Conservation (phyloP, 2,329 filamentous ascomycete genomes). For the Mycosphaerella sp. region DNA sequence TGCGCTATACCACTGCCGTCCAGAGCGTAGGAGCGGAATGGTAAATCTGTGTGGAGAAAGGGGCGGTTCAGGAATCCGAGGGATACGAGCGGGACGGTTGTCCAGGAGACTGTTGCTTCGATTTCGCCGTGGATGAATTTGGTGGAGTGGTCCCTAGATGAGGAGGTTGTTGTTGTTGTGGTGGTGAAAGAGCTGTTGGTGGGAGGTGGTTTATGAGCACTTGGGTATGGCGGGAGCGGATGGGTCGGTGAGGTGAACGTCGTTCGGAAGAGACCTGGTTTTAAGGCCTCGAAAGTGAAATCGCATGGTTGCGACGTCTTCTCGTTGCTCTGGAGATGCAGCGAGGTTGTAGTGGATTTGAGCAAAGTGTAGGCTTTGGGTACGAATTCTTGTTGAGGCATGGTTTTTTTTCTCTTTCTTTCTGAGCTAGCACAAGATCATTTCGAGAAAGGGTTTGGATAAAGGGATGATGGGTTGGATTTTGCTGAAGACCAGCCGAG, state of each 20-base stretch:
- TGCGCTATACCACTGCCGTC: slow-evolving; percentile 58
- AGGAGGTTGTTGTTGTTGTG: slow-evolving; percentile 20
- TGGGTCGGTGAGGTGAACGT: slow-evolving; percentile 59
- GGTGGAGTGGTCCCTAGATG: slow-evolving; percentile 31
- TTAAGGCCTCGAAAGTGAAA: slow-evolving; percentile 59
- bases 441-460: too few relatives aligned
- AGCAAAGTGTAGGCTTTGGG: slow-evolving; percentile 36
- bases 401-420: slow-evolving; percentile 5
- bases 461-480: too few relatives aligned
- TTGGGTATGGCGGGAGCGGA: slow-evolving; percentile 60
- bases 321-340: slow-evolving; percentile 42
- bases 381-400: slow-evolving; percentile 48
- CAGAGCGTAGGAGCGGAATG: slow-evolving; percentile 58
- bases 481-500: too few relatives aligned
- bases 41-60: slow-evolving; percentile 57
- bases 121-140: slow-evolving; percentile 42
- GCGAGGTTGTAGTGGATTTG: slow-evolving; percentile 24
- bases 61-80: slow-evolving; percentile 48
- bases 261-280: slow-evolving; percentile 60
- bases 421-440: too few relatives aligned
- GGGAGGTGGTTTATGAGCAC: slow-evolving; percentile 43
- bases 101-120: slow-evolving; percentile 55
- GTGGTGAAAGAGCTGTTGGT: slow-evolving; percentile 6
- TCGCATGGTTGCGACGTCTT: slow-evolving; percentile 40
- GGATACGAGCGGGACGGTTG: slow-evolving; percentile 52